Conservation (phyloP, 2,329 filamentous ascomycete genomes). For the Cladosporium sp. region DNA sequence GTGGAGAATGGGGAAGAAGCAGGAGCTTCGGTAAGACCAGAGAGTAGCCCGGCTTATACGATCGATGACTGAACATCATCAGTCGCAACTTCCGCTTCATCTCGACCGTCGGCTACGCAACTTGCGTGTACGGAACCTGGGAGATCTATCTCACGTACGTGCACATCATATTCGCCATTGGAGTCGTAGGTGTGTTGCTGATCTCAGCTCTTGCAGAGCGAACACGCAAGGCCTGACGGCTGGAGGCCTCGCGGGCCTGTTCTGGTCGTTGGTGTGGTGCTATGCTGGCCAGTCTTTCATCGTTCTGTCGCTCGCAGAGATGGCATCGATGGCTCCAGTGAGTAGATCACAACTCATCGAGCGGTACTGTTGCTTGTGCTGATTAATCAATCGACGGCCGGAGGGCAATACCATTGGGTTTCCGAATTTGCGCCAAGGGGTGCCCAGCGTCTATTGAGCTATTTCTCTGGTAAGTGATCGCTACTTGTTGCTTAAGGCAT, state of each 20-base stretch:
- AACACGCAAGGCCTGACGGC: slow-evolving; percentile 23
- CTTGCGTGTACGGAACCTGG: slow-evolving; percentile 50
- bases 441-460: slow-evolving; percentile 24
- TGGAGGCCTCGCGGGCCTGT: slow-evolving; percentile 27
- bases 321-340: slow-evolving; percentile 30
- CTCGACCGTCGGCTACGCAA: slow-evolving; percentile 46
- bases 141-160: slow-evolving; percentile 33
- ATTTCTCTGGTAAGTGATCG: slow-evolving; percentile 11
- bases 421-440: slow-evolving; percentile 28
- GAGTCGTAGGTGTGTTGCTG: neutral
- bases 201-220: slow-evolving; percentile 13
- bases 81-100: slow-evolving; percentile 43
- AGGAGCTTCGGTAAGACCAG: slow-evolving; percentile 37
- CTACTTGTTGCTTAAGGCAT: neutral
- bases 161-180: neutral
- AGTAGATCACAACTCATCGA: too few relatives aligned
- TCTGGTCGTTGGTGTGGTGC: slow-evolving; percentile 28
- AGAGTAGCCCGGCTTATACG: too few relatives aligned
- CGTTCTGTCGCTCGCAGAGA: slow-evolving; percentile 32
- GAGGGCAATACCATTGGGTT: slow-evolving; percentile 24
- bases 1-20: slow-evolving; percentile 43
- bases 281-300: slow-evolving; percentile 30
- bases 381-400: too few relatives aligned
- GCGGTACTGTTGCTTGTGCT: too few relatives aligned
- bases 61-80: neutral